Percentiles rank a stretch among this genome's conserved stretches.
Evolutionary conservation across 495 filamentous ascomycete genomes (phyloP).

Genomic region (Tetracladium setigerum): DNA sequence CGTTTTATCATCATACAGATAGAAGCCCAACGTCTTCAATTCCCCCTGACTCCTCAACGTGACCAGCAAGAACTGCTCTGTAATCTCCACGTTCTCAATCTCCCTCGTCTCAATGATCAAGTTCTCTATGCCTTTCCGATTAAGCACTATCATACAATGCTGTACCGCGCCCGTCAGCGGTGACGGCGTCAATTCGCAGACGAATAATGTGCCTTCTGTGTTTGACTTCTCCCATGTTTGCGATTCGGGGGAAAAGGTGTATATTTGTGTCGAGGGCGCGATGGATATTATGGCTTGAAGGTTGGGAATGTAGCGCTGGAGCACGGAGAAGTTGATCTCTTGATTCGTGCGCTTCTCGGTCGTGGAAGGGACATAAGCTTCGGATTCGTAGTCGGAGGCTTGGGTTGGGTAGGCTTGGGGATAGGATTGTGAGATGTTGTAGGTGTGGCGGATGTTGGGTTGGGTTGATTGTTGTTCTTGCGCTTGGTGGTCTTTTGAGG

Average conservation of each 20-base stretch:
- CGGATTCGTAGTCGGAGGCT: slow-evolving; percentile 62
- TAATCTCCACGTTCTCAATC: slow-evolving; percentile 25
- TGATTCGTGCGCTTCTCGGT: slow-evolving; percentile 51
- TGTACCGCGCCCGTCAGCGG: slow-evolving; percentile 6
- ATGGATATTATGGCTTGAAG: slow-evolving; percentile 62
- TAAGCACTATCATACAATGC: slow-evolving; percentile 28
- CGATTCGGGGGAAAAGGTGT: slow-evolving; percentile 55
- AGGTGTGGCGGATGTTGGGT: slow-evolving; percentile 23
- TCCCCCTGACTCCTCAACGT: slow-evolving; percentile 2
- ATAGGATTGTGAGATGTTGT: slow-evolving; percentile 25
- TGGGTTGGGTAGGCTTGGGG: slow-evolving; percentile 23
- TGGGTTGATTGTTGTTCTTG: not conserved
- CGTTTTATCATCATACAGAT: slow-evolving; percentile 8
- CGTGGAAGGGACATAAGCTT: slow-evolving; percentile 29
- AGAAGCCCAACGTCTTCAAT: slow-evolving; percentile 3
- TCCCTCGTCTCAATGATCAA: slow-evolving; percentile 22
- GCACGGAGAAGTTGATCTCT: slow-evolving; percentile 73
- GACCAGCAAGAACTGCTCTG: slow-evolving; percentile 17
- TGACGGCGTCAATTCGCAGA: slow-evolving; percentile 43
- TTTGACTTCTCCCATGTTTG: slow-evolving; percentile 69
- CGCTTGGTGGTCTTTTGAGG: no score
- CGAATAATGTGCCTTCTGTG: slow-evolving; percentile 75
- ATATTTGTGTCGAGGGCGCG: slow-evolving; percentile 72
- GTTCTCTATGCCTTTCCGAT: slow-evolving; percentile 28
- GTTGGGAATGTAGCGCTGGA: slow-evolving; percentile 64